phyloP scores from a whole-genome alignment of 306 rosid species.

The Dryas drummondii region DNA sequence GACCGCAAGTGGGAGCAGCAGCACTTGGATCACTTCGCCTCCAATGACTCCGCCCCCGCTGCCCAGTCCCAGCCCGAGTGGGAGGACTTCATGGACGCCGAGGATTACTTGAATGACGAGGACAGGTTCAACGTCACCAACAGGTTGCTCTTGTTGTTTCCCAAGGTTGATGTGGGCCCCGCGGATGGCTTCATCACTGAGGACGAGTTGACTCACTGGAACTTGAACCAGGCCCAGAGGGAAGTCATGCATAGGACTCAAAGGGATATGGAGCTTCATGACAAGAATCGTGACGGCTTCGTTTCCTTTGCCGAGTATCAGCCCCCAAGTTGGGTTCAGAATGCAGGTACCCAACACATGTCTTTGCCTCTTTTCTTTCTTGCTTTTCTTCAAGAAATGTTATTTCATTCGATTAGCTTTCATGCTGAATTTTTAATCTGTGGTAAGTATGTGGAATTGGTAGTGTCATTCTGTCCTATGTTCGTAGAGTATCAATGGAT shows the following conservation, averaged over 20 bases:
- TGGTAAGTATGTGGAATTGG: background rate
- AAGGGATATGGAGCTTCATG: constrained; percentile 88
- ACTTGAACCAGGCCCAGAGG: constrained; percentile 57
- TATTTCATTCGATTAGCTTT: background rate
- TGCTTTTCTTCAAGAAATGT: background rate
- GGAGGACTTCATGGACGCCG: constrained; percentile 87
- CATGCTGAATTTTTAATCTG: background rate
- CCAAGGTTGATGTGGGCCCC: constrained; percentile 74
- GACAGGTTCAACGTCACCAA: constrained; percentile 79
- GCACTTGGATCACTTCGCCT: constrained; percentile 43
- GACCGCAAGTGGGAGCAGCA: constrained; percentile 87
- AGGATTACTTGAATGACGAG: constrained; percentile 79
- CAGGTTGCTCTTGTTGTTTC: constrained; percentile 63
- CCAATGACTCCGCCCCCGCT: constrained; percentile 54
- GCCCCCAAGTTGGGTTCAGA: constrained; percentile 81
- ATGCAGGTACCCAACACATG: constrained; percentile 44
- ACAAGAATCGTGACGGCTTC: constrained; percentile 70
- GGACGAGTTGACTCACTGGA: constrained; percentile 84
- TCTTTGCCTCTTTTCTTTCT: background rate
- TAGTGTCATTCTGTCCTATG: background rate
- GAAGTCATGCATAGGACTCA: constrained; percentile 72
- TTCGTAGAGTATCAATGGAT: background rate
- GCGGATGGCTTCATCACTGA: constrained; percentile 53
- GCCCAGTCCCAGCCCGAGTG: constrained; percentile 87
- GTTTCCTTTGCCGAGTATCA: constrained; percentile 86